Evolutionary conservation across 2,329 filamentous ascomycete species (phyloP), one percentile per base, ranked within the genome.

Genomic region (Cladosporium austrohemisphaericum): DNA sequence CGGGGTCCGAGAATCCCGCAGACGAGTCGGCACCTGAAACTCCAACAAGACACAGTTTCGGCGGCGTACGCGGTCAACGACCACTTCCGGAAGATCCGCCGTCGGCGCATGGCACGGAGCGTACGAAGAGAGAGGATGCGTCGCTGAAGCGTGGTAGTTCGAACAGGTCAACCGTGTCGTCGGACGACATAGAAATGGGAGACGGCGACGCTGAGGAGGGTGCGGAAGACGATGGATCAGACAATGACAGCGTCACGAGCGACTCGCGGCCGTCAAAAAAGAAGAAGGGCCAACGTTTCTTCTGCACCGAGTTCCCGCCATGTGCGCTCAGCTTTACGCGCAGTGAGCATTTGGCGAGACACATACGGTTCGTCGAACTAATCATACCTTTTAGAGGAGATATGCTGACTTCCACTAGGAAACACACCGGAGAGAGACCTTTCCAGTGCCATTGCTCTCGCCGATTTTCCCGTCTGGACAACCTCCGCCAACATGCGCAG

Each of bases 381-480:
- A 18, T 20, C n/a, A 43, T 35, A 5, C 13, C 2, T 38, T 45
- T 37, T 44, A 26, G 29, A n/a, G 19, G 7, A 23, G 11, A 35
- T 31, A 25, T 48, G 35, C 63, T 71, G 56, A 68, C 55, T 50
- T 33, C 8, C 31, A 5, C 14, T 55, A 93, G 90, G 61, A 97
- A 97, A 79, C 93, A 98, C 64, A 98, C 93, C 0, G 93, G 93
- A 46, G 93, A 98, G 73, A 84, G 93, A 22, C 93, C 93, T 0
- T 98, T 97, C 62, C 87, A 94, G 68, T 98, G 93, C 59, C 93
- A 97, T 68, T 98, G 93, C 69, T 88, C 86, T 2, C 82, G 93
- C 43, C 82, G 90, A 49, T 98, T 98, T 67, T 97, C 93, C 8
- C 82, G 92, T 41, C 79, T 97, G 37, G 92, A 98, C 68, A 98